Evolutionary conservation across 208 protist genomes (phyloP), one percentile per base, ranked within the genome.

Genomic region (Wallacemonas sp.): DNA sequence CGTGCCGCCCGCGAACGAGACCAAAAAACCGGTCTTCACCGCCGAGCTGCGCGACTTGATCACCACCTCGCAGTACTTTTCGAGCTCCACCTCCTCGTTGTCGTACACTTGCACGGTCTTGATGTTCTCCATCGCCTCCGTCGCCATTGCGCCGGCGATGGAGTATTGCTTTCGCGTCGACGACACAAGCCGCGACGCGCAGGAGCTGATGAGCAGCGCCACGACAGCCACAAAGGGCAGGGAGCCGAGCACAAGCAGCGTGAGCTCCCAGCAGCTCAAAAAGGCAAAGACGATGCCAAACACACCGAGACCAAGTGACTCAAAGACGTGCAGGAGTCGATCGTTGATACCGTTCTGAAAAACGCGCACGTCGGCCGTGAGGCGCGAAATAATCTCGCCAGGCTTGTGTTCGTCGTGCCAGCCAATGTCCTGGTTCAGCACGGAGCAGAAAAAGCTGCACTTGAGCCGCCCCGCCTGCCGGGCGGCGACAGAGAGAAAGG

Each of bases 321-420:
- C 65, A 34, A 92, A 49, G 21, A 78, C 67, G 21, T 33, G 41
- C 21, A 68, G 65, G 30, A 87, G 56, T 33, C 71, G 78, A 60
- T 89, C 82, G 58, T 74, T 74, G 48, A 89, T 84, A 11, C 76
- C 85, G 39, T 78, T 81, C 68, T 87, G 70, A 32, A 87, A 62
- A 24, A 85, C 67, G 41, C 65, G 66, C 1, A 65, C 68, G 55
- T 83, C 75, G 30, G 57, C 67, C 1, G 47, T 70, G 12, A 81
- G 29, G 26, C 73, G 74, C 17, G 72, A 65, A 16, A 75, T 65
- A 17, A 78, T 47, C 54, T 76, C 76, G 39, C 72, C 77, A 12
- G 76, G 76, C 30, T 70, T 76, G 58, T 81, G 70, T 21, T 62
- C 47, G 49, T 88, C 85, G 62, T 86, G 81, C 78, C 78, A 91